phyloP scores from a whole-genome alignment of 495 filamentous ascomycete genomes.

The Neurospora africana region DNA sequence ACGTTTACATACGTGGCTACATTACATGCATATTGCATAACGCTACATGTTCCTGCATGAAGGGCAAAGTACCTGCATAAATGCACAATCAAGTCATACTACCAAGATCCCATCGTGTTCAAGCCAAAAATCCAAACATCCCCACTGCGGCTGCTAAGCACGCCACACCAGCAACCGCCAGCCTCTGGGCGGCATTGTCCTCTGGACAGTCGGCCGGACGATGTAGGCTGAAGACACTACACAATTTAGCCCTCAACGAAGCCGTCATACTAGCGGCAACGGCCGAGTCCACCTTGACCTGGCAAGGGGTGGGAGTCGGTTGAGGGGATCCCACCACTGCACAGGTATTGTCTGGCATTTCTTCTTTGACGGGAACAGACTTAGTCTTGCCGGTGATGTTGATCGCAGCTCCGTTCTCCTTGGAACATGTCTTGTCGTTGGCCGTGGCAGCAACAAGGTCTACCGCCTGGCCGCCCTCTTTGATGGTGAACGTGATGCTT shows the following conservation, averaged over 20 bases:
- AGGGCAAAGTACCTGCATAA: neutral
- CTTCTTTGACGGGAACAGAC: neutral
- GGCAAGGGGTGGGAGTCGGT: constrained; percentile 1
- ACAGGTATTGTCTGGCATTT: neutral
- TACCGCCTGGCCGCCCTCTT: constrained; percentile 10
- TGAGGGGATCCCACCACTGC: neutral
- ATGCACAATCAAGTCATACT: neutral
- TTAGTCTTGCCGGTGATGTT: neutral
- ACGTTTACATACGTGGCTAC: neutral
- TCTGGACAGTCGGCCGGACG: neutral
- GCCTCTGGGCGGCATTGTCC: neutral
- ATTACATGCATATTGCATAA: neutral
- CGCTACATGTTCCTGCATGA: neutral
- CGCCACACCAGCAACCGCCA: neutral
- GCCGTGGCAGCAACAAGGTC: constrained; percentile 24
- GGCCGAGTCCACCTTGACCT: constrained; percentile 4
- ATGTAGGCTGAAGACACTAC: neutral
- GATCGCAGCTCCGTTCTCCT: neutral
- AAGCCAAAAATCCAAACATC: neutral
- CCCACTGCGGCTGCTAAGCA: neutral
- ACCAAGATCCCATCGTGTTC: neutral
- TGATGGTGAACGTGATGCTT: constrained; percentile 10
- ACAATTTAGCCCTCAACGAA: neutral
- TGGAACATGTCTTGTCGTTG: neutral
- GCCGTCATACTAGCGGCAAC: constrained; percentile 7